Percentiles rank a stretch among this genome's conserved stretches.
Evolutionary conservation across 202 grass and related monocot species (phyloP).

Genomic region (Setaria italica): DNA sequence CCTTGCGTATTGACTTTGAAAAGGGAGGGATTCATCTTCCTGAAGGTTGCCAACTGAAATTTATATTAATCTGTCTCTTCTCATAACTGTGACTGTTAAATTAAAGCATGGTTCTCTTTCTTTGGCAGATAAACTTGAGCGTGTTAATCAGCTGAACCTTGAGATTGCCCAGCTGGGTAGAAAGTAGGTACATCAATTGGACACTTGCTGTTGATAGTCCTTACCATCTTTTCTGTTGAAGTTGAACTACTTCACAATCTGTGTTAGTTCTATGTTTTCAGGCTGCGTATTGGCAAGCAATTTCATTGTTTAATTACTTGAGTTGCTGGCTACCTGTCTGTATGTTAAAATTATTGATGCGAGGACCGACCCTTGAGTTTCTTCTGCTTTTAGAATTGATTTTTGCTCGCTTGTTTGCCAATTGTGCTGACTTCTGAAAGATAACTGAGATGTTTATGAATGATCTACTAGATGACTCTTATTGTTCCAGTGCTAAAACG

Average conservation of each 20-base stretch:
- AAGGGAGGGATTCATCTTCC: constrained; percentile 95
- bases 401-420: constrained; percentile 32
- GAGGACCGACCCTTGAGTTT: not conserved
- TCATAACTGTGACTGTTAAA: constrained; percentile 12
- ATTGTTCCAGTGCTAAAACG: constrained; percentile 28
- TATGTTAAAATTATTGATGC: constrained; percentile 20
- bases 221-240: constrained; percentile 27
- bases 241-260: constrained; percentile 21
- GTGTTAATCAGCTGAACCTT: constrained; percentile 84
- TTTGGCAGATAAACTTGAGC: constrained; percentile 78
- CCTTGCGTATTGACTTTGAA: constrained; percentile 84
- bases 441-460: constrained; percentile 1
- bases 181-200: constrained; percentile 77
- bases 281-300: constrained; percentile 21
- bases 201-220: constrained; percentile 12
- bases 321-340: constrained; percentile 22
- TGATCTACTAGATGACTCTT: constrained; percentile 21
- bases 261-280: constrained; percentile 25
- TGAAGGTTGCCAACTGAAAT: constrained; percentile 52
- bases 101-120: constrained; percentile 34
- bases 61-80: constrained; percentile 27
- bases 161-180: constrained; percentile 77
- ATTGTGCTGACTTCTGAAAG: not conserved
- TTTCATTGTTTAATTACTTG: constrained; percentile 33
- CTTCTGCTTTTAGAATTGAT: constrained; percentile 15